These are phyloP conservation scores for Cadophora luteo-olivacea DNA, from an alignment of 2,329 filamentous ascomycete species.

Conservation along the genomic window DNA sequence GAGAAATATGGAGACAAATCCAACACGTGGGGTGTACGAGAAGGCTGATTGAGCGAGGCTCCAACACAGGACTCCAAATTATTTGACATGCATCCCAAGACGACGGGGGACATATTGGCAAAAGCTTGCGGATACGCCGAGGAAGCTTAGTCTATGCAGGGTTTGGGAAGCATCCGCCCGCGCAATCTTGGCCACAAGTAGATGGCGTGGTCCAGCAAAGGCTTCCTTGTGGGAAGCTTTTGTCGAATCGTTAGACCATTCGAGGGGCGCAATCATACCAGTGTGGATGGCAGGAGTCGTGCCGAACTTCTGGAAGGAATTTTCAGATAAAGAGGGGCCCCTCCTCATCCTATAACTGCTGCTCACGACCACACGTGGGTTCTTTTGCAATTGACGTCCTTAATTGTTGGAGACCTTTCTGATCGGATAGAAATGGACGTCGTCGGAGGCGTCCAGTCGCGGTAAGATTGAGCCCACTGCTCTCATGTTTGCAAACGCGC, in stretches of 20 bases:
- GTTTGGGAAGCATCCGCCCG: not conserved
- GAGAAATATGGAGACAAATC: not conserved
- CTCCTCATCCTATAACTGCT: not conserved
- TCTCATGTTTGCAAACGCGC: not conserved
- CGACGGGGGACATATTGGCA: not conserved
- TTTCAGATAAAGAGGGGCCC: not conserved
- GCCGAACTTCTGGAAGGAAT: not conserved
- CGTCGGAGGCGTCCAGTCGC: not conserved
- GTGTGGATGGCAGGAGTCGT: slow-evolving; percentile 2
- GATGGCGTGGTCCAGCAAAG: not conserved
- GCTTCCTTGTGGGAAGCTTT: not conserved
- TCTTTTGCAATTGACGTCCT: not conserved
- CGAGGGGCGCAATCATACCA: not conserved
- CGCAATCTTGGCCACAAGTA: not conserved
- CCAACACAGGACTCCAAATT: not conserved
- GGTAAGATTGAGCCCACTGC: not conserved
- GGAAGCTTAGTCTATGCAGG: slow-evolving; percentile 11
- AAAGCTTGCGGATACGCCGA: slow-evolving; percentile 12
- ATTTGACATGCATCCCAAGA: not conserved
- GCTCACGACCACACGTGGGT: not conserved
- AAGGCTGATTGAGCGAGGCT: not conserved
- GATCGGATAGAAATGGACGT: not conserved
- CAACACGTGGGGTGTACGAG: slow-evolving; percentile 16
- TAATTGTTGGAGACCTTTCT: not conserved
- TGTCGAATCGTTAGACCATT: not conserved